These are phyloP conservation scores for Chrysophaeum taylorii DNA, from an alignment of 352 stramenopile genomes.

Conservation along the genomic window DNA sequence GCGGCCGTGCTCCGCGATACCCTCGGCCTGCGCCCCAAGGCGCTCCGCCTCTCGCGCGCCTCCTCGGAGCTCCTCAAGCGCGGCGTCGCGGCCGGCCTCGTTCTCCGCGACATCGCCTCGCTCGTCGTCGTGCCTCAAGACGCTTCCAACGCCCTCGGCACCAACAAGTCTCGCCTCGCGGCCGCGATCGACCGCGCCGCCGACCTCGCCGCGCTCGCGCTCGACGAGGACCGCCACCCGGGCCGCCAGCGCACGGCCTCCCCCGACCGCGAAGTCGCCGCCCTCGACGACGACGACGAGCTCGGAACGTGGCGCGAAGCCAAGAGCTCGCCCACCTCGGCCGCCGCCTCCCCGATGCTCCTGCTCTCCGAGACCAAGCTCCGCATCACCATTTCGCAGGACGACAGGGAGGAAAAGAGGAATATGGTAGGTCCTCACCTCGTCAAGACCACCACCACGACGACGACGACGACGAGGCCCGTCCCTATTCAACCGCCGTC, in stretches of 20 bases:
- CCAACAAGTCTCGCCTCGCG: not conserved
- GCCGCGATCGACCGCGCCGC: not conserved
- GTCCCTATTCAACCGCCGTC: no score
- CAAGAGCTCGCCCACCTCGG: not conserved
- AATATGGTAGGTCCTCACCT: no score
- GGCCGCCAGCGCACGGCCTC: not conserved
- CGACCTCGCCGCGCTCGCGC: not conserved
- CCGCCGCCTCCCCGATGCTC: no score
- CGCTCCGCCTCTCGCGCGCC: constrained; percentile 53
- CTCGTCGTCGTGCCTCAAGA: constrained; percentile 22
- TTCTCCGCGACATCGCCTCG: constrained; percentile 58
- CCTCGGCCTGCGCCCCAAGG: constrained; percentile 50
- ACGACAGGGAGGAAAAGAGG: no score
- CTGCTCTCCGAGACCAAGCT: no score
- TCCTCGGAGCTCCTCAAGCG: constrained; percentile 50
- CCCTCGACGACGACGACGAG: no score
- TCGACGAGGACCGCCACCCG: not conserved
- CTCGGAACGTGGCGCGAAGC: not conserved
- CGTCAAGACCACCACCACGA: no score
- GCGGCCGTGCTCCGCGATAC: constrained; percentile 43
- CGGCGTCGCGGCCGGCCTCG: constrained; percentile 52
- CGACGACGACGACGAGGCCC: no score
- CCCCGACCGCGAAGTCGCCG: not conserved
- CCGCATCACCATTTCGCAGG: no score
- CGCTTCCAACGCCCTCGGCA: not conserved